Conservation (phyloP, 1,139 yeast species). For the Geotrichum aggregatum region DNA sequence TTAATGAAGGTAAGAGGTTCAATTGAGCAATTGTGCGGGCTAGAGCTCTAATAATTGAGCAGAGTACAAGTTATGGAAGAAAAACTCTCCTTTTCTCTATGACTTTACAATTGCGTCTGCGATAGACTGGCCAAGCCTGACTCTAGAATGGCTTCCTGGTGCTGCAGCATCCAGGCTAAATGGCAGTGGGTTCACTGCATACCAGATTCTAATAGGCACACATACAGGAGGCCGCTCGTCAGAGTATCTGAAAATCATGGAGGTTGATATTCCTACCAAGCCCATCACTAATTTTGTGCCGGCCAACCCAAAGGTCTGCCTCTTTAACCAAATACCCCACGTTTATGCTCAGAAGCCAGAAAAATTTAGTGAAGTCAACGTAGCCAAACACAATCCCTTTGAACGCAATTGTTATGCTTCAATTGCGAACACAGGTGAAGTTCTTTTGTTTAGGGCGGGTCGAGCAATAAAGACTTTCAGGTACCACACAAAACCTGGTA, state of each 20-base stretch:
- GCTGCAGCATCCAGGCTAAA: conserved; percentile 11
- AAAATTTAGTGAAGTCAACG: conserved; percentile 48
- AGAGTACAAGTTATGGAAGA: conserved; percentile 61
- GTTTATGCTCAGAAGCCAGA: neutral
- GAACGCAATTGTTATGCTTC: conserved; percentile 66
- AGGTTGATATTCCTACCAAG: conserved; percentile 60
- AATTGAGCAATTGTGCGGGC: neutral
- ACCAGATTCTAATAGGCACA: conserved; percentile 64
- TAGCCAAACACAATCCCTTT: conserved; percentile 80
- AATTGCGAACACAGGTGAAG: conserved; percentile 70
- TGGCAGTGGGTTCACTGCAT: conserved; percentile 29
- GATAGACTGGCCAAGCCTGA: conserved; percentile 52
- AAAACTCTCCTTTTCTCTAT: conserved; percentile 81
- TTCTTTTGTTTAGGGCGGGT: conserved; percentile 50
- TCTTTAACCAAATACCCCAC: neutral
- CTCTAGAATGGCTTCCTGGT: conserved; percentile 41
- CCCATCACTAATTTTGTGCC: conserved; percentile 1
- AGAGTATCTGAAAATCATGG: conserved; percentile 63
- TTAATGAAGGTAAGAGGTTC: conserved; percentile 41
- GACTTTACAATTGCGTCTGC: conserved; percentile 70
- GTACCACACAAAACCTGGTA: conserved; percentile 64
- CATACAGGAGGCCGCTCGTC: conserved; percentile 47
- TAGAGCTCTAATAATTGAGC: neutral
- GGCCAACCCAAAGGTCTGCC: neutral
- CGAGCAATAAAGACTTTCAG: conserved; percentile 39